These are phyloP conservation scores for Quercus aquifolioides DNA, from an alignment of 306 rosid species.

Conservation along the genomic window DNA sequence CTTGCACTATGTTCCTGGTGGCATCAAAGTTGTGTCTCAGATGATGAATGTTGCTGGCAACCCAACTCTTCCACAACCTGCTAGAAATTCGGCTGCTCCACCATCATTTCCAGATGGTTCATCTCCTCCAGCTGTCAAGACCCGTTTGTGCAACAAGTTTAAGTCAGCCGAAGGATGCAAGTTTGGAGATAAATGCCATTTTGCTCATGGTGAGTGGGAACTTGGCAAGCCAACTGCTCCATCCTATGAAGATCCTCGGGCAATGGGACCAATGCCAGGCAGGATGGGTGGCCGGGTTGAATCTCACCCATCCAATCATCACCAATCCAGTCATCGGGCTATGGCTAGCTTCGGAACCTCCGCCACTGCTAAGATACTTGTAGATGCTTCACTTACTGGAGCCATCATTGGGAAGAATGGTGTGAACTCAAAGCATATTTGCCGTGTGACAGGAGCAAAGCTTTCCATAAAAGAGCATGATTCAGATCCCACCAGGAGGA, in stretches of 20 bases:
- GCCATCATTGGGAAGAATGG: slow-evolving; percentile 86
- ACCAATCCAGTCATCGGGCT: slow-evolving; percentile 42
- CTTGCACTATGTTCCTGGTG: slow-evolving; percentile 86
- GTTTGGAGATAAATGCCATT: slow-evolving; percentile 82
- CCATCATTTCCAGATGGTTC: slow-evolving; percentile 71
- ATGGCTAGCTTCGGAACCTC: slow-evolving; percentile 76
- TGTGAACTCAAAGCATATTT: slow-evolving; percentile 72
- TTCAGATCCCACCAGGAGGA: slow-evolving; percentile 58
- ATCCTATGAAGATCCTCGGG: slow-evolving; percentile 58
- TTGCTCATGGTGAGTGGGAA: slow-evolving; percentile 81
- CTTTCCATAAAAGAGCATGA: slow-evolving; percentile 80
- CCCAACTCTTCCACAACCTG: slow-evolving; percentile 43
- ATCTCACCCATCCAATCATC: slow-evolving; percentile 42
- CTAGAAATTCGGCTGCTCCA: slow-evolving; percentile 49
- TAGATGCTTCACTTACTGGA: slow-evolving; percentile 78
- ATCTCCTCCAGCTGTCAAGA: slow-evolving; percentile 73
- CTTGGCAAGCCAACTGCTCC: slow-evolving; percentile 69
- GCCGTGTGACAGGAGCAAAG: slow-evolving; percentile 77
- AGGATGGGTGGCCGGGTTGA: slow-evolving; percentile 54
- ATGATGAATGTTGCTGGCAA: slow-evolving; percentile 50
- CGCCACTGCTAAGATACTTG: slow-evolving; percentile 76
- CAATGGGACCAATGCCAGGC: slow-evolving; percentile 43
- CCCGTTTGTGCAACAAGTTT: slow-evolving; percentile 76
- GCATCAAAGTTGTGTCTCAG: slow-evolving; percentile 72
- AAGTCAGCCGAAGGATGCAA: slow-evolving; percentile 83